Base-by-base conservation (phyloP, 2,329 filamentous ascomycete genomes). In the Alternaria sp. region DNA sequence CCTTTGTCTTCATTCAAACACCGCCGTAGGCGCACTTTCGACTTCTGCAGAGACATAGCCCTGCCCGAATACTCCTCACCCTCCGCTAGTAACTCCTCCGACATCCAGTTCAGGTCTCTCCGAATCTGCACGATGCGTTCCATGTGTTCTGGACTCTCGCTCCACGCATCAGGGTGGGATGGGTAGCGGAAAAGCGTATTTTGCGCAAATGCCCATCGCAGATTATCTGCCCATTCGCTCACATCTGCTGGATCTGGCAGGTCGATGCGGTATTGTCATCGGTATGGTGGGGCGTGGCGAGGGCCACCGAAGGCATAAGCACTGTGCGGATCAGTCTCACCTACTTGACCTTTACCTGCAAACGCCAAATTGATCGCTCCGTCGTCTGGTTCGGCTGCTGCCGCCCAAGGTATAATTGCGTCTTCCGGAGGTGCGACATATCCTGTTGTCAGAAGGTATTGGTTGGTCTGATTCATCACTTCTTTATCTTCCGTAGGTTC, bases 141-240 rank as follows among this genome's bases (percentile, higher is more conserved):
- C 65, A 70, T 66, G 40, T 73, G 70, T 46, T 60, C 58, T 0
- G 69, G 63, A 45, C 71, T 67, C 53, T 73, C 69, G 39, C 65
- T 63, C 70, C 69, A 72, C 1, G 51, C 51, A 4, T 51, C 60
- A 6, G 53, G 54, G 14, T 56, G 54, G 34, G 62, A 55, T 7
- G 40, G 54, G 21, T 50, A 39, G 10, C 24, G 31, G 23, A 63
- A 69, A 17, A 61, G 58, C 0, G 49, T 33, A 5, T 50, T 45
- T 41, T 72, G 71, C 39, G 69, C 67, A 2, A 48, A 56, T 0
- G 63, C 63, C 67, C 68, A 72, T 8, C 68, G 54, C 11, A 72
- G 28, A 21, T 72, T 71, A 53, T 72, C 70, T 1, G 69, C 68
- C 67, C 69, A 74, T 13, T 45, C 58, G 36, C 65, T 66, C 14